Base-by-base conservation (phyloP, 208 protist species). In the Naegleria fowleri region DNA sequence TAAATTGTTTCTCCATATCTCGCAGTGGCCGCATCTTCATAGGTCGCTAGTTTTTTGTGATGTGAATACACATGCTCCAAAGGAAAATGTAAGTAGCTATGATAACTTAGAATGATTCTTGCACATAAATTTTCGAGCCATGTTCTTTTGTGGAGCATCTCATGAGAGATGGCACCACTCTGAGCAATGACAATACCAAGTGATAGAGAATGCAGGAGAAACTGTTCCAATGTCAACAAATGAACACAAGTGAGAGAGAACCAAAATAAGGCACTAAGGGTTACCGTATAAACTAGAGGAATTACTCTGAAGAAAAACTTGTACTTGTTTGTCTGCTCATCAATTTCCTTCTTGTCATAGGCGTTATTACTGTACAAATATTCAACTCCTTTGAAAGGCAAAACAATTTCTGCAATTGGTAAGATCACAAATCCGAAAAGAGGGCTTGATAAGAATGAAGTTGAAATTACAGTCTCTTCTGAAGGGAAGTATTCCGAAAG, bases 21-120 rank as follows among this genome's bases (percentile, higher is more conserved):
- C 19, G 92, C 83, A 55, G 92, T 90, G 29, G 92, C 92, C 0
- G 91, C 51, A 86, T 93, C 92, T 52, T 92, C 6, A 33, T 48
- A 40, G 16, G 92, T 93, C 1, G 92, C 55, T 7, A 93, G 92
- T 36, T 83, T 67, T 51, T 86, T 86, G 90, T 93, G 92, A 91
- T 93, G 92, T 19, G 91, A 91, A 58, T 85, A 84, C 5, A 93
- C 75, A 92, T 93, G 92, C 85, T 93, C 92, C 22, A 92, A 38
- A 41, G 90, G 41, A 22, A 92, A 93, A 51, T 93, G 91, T 5
- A 33, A 51, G 40, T 93, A 93, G 22, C 55, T 29, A 67, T 67
- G 55, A 29, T 29, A 67, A 19, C 11, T 67, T 67, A 67, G n/a
- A 58, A 39, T 67, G 19, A 67, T 67, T 29, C 55, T 67, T 1